phyloP scores from a whole-genome alignment of 768 basidiomycete species.

The Gyrodon lividus region DNA sequence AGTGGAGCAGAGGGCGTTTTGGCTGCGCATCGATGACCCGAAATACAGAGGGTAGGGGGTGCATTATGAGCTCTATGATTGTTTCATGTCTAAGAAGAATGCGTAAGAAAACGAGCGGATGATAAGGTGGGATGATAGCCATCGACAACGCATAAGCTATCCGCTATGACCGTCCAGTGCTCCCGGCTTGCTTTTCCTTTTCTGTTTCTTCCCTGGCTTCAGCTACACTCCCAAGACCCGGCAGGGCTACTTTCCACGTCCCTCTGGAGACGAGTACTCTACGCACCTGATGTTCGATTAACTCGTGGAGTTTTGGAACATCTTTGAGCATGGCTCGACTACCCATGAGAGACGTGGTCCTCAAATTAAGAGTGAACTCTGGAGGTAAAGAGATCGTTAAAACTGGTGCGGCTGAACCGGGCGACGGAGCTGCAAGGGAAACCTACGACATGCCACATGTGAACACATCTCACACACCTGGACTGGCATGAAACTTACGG shows the following conservation, averaged over 20 bases:
- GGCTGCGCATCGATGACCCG: background rate
- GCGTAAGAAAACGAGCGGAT: background rate
- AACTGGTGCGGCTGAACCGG: slow-evolving; percentile 52
- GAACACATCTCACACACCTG: background rate
- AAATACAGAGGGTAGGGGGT: background rate
- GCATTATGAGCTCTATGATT: slow-evolving; percentile 4
- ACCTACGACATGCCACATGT: slow-evolving; percentile 42
- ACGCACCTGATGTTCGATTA: slow-evolving; percentile 84
- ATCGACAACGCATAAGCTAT: background rate
- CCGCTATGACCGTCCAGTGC: background rate
- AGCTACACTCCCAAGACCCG: slow-evolving; percentile 50
- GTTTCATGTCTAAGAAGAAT: slow-evolving; percentile 5
- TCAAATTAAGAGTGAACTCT: slow-evolving; percentile 82
- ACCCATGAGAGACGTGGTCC: slow-evolving; percentile 90
- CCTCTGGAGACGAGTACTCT: slow-evolving; percentile 56
- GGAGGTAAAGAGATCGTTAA: slow-evolving; percentile 76
- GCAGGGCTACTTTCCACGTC: slow-evolving; percentile 67
- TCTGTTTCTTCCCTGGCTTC: slow-evolving; percentile 24
- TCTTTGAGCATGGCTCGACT: slow-evolving; percentile 97
- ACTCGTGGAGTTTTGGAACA: slow-evolving; percentile 94
- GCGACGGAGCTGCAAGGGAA: slow-evolving; percentile 58
- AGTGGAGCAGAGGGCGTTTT: background rate
- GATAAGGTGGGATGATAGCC: background rate
- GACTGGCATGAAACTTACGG: slow-evolving; percentile 40
- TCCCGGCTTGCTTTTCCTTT: slow-evolving; percentile 27